Base-by-base conservation (phyloP, 2,329 filamentous ascomycete genomes). In the Fusarium gaditjirri region DNA sequence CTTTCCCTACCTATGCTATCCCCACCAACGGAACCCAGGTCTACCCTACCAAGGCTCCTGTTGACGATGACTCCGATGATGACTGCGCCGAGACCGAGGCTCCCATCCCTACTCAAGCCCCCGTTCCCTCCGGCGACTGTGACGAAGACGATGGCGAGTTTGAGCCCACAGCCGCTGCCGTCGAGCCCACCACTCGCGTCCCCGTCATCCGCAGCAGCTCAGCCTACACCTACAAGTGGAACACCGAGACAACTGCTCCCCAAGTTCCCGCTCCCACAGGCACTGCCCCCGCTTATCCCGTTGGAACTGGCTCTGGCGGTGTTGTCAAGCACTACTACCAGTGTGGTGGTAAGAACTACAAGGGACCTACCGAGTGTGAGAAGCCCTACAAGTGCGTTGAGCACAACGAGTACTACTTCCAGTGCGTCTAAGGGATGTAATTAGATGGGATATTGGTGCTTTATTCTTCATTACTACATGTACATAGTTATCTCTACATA, bases 311-410 rank as follows among this genome's bases (percentile, higher is more conserved):
- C 3, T 68, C 59, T 9, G 42, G 21, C 14, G 47, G 62, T 16
- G 12, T 49, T 7, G 73, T 55, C 19, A 65, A 71, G 58, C 65
- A 61, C 33, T 76, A 68, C 54, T 70, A 76, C 62, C 74, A 76
- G 61, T 76, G 74, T 19, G 74, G 74, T 3, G 74, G 74, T 14
- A 59, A 60, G 5, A 70, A 68, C 70, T 75, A 66, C 59, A 35
- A 53, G 21, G 74, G 74, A 2, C 36, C 74, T 17, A 76, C 74
- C 3, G n/a, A 68, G 64, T 76, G 74, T 16, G 74, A 76, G 70
- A 59, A 59, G 52, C 60, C 72, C 9, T 76, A 47, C 52, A 55
- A 55, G 50, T 76, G 74, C 42, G 42, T 68, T 7, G 55, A 56
- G 58, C 50, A 61, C 27, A 76, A 76, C 50, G 61, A 73, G 41